Conservation (phyloP, 495 filamentous ascomycete species). For the Letharia columbiana region DNA sequence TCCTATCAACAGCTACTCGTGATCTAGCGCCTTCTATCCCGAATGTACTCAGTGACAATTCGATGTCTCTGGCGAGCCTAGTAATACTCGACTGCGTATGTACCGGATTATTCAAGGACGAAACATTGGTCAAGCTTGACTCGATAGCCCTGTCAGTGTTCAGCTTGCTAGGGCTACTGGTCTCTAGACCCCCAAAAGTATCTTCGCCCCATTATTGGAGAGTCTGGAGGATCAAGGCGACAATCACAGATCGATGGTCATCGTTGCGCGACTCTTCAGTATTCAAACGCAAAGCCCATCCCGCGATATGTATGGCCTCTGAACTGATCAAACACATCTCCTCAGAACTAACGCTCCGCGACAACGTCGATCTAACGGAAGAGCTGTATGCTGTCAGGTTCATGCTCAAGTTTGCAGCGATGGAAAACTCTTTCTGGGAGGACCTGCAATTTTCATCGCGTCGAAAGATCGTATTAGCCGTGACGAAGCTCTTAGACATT, state of each 20-base stretch:
- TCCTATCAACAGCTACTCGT: constrained; percentile 27
- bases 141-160: constrained; percentile 6
- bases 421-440: constrained; percentile 4
- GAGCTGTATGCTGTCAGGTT: constrained; percentile 18
- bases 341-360: background rate
- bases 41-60: background rate
- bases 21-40: constrained; percentile 20
- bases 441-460: constrained; percentile 6
- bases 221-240: constrained; percentile 19
- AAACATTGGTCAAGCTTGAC: constrained; percentile 13
- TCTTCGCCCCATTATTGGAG: constrained; percentile 15
- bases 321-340: constrained; percentile 2
- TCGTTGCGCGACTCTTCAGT: constrained; percentile 7
- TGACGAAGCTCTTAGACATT: constrained; percentile 12
- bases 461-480: background rate
- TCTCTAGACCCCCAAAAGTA: background rate
- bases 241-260: constrained; percentile 20
- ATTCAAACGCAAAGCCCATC: constrained; percentile 10
- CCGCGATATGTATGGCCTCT: constrained; percentile 10
- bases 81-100: constrained; percentile 20
- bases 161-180: background rate
- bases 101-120: constrained; percentile 2
- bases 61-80: constrained; percentile 1
- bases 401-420: constrained; percentile 9
- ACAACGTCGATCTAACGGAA: background rate